Evolutionary conservation across 2,329 filamentous ascomycete species (phyloP).

Genomic region (Chaetothyriales sp.): DNA sequence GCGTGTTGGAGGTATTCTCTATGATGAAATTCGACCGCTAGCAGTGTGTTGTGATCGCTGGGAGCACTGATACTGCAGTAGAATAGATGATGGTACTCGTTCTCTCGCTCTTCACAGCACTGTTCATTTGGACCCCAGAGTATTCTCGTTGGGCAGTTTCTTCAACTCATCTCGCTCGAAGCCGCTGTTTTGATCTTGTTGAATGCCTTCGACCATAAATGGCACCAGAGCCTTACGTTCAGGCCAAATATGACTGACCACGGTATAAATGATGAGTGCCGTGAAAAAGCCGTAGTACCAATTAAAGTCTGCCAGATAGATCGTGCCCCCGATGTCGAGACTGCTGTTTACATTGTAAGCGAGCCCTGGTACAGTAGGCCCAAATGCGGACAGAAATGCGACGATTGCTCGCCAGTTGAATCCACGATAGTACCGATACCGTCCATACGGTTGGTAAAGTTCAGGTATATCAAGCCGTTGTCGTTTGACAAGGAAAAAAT

Average conservation of each 20-base stretch:
- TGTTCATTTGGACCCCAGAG: too few relatives aligned
- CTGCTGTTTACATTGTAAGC: constrained; percentile 34
- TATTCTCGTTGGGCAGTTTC: too few relatives aligned
- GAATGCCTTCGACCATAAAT: not conserved
- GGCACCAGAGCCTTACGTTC: not conserved
- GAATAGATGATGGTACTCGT: too few relatives aligned
- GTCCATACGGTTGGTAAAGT: constrained; percentile 36
- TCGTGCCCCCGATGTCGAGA: constrained; percentile 33
- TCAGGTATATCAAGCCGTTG: constrained; percentile 38
- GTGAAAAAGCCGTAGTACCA: constrained; percentile 49
- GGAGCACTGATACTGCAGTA: too few relatives aligned
- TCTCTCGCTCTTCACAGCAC: too few relatives aligned
- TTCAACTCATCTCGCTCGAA: too few relatives aligned
- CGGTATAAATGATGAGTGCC: not conserved
- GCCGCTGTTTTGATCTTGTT: too few relatives aligned
- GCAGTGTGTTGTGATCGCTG: too few relatives aligned
- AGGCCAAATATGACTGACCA: not conserved
- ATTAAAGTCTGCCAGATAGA: constrained; percentile 48
- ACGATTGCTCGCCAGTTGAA: constrained; percentile 34
- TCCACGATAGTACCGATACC: constrained; percentile 40
- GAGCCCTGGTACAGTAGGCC: constrained; percentile 36
- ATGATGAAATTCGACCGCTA: too few relatives aligned
- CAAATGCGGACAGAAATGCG: constrained; percentile 4
- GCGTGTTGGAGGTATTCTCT: too few relatives aligned
- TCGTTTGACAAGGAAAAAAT: constrained; percentile 45